A percentile compares a stretch with the other conserved stretches of the same genome.
These are phyloP conservation scores for Ophiostoma himal-ulmi DNA, from an alignment of 2,329 filamentous ascomycete genomes.

Conservation along the genomic window DNA sequence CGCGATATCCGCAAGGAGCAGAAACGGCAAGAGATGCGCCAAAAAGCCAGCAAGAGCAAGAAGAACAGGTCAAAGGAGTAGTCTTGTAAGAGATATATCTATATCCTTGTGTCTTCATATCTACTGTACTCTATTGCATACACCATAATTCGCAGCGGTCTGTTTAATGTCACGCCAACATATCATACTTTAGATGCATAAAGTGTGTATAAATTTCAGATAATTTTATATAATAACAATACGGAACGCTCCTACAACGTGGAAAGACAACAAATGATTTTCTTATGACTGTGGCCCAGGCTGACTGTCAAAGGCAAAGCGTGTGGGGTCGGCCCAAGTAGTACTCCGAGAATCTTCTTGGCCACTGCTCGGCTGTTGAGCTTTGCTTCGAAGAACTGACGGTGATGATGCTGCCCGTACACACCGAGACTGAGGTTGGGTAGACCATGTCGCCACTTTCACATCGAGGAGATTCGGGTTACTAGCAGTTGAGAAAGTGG, in stretches of 20 bases:
- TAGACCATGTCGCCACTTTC: not conserved
- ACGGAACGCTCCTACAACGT: not conserved
- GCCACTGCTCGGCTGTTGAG: not conserved
- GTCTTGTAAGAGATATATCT: not conserved
- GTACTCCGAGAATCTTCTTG: not conserved
- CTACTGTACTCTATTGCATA: slow-evolving; percentile 4
- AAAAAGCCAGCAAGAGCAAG: slow-evolving; percentile 8
- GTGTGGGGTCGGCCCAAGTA: not conserved
- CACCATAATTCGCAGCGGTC: not conserved
- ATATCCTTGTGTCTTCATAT: not conserved
- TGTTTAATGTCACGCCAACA: not conserved
- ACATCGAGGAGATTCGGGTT: not conserved
- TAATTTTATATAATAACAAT: not conserved
- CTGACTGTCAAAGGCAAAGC: not conserved
- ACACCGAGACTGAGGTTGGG: not conserved
- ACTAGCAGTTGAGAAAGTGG: no score
- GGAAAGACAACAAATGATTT: not conserved
- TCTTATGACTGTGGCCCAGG: not conserved
- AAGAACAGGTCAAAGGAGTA: not conserved
- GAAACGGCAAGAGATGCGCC: slow-evolving; percentile 43
- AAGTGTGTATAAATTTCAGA: not conserved
- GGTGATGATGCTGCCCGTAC: not conserved
- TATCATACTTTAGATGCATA: not conserved
- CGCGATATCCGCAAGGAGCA: slow-evolving; percentile 51
- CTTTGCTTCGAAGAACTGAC: not conserved